phyloP scores from a whole-genome alignment of 768 basidiomycete species.

The Psilocybe sp. region DNA sequence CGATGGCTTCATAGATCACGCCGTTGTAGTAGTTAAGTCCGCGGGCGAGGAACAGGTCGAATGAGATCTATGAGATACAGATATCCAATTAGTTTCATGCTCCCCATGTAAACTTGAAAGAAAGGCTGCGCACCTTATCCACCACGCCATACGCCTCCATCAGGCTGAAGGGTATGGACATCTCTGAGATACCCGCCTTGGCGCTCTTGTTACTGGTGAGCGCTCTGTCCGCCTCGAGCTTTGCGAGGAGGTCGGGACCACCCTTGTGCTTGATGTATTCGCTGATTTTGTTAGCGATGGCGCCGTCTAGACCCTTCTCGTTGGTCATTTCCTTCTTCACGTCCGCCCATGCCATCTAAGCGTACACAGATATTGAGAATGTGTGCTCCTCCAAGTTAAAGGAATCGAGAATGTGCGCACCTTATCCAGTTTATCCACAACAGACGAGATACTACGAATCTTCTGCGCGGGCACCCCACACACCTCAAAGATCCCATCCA shows the following conservation, averaged over 20 bases:
- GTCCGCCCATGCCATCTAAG: constrained; percentile 80
- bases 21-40: constrained; percentile 99
- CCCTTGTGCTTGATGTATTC: constrained; percentile 97
- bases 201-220: constrained; percentile 73
- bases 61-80: constrained; percentile 63
- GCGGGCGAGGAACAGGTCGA: constrained; percentile 93
- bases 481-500: constrained; percentile 95
- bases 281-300: constrained; percentile 89
- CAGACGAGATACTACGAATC: constrained; percentile 89
- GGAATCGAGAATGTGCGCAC: constrained; percentile 29
- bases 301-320: constrained; percentile 84
- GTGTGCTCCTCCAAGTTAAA: too few species aligned
- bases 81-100: neutral
- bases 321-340: constrained; percentile 96
- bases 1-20: constrained; percentile 95
- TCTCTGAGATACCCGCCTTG: constrained; percentile 81
- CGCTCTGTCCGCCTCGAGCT: constrained; percentile 57
- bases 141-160: constrained; percentile 78
- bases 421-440: constrained; percentile 99
- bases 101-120: too few species aligned
- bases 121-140: constrained; percentile 53
- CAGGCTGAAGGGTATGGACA: constrained; percentile 80
- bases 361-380: neutral
- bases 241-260: constrained; percentile 71
- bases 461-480: constrained; percentile 92